Evolutionary conservation across 225 moss, liverwort and hornwort genomes (phyloP).

Genomic region (Lunularia cruciata): DNA sequence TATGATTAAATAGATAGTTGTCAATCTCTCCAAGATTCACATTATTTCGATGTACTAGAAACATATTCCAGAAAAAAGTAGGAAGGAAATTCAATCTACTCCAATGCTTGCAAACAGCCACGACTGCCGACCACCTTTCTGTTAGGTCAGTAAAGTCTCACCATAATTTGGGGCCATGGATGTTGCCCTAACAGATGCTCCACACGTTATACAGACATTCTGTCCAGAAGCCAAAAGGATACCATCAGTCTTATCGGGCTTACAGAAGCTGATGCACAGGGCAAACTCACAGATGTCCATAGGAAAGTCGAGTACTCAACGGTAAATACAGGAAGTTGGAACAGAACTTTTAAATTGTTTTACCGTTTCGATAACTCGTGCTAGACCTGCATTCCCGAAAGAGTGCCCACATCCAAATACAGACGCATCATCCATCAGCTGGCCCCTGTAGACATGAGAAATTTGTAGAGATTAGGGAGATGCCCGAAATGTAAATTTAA

Average conservation of each 20-base stretch:
- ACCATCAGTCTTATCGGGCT: not conserved
- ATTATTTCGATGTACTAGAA: no score
- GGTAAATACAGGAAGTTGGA: no score
- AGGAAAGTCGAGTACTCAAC: no score
- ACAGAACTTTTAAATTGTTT: no score
- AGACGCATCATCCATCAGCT: slow-evolving; percentile 96
- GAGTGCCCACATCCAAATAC: slow-evolving; percentile 95
- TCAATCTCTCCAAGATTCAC: no score
- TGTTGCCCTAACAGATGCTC: slow-evolving; percentile 80
- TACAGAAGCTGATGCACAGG: not conserved
- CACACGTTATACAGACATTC: slow-evolving; percentile 91
- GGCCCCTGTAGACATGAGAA: slow-evolving; percentile 55
- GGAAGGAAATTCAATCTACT: no score
- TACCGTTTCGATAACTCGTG: slow-evolving; percentile 84
- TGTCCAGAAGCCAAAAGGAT: slow-evolving; percentile 32
- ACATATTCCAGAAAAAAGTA: no score
- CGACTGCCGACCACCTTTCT: not conserved
- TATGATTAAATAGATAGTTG: no score
- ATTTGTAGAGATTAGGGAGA: no score
- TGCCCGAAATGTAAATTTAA: no score
- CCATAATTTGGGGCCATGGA: slow-evolving; percentile 96
- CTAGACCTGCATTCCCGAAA: slow-evolving; percentile 80
- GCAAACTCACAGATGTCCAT: no score
- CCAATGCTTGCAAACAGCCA: no score
- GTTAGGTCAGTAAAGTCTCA: slow-evolving; percentile 28